A percentile compares a stretch with the other conserved stretches of the same genome.
Conservation (phyloP, 1,284 basidiomycete species). For the Microbotryomycetes sp. region DNA sequence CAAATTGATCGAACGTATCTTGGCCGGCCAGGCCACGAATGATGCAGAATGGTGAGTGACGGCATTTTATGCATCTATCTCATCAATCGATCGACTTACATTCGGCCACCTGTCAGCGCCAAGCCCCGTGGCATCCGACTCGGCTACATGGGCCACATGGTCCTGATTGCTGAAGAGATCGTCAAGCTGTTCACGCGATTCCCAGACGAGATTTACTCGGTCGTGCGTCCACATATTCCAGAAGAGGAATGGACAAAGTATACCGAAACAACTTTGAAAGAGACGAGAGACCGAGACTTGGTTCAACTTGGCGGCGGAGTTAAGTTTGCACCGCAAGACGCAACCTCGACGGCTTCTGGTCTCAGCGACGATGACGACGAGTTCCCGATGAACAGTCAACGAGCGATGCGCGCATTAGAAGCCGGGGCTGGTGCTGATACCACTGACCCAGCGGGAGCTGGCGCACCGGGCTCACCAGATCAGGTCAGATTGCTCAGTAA, state of each 20-base stretch:
- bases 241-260: conserved; percentile 82
- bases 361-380: conserved; percentile 38
- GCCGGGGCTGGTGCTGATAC: conserved; percentile 5
- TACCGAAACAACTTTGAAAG: conserved; percentile 69
- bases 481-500: too few relatives aligned
- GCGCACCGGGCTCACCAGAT: conserved; percentile 13
- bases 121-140: conserved; percentile 67
- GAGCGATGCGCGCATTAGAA: conserved; percentile 27
- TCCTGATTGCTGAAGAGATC: conserved; percentile 85
- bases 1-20: conserved; percentile 67
- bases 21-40: conserved; percentile 73
- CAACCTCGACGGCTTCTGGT: conserved; percentile 46
- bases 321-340: conserved; percentile 45
- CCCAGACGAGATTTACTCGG: conserved; percentile 65
- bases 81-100: background rate
- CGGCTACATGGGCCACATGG: conserved; percentile 96
- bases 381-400: conserved; percentile 33
- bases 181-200: conserved; percentile 77
- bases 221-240: conserved; percentile 60
- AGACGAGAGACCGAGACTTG: conserved; percentile 76
- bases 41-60: conserved; percentile 60
- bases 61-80: background rate
- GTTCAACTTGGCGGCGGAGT: conserved; percentile 68
- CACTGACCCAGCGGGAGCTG: background rate
- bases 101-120: conserved; percentile 44